Conservation (phyloP, 2,329 filamentous ascomycete genomes). For the Calonectria pseudoreteaudii region DNA sequence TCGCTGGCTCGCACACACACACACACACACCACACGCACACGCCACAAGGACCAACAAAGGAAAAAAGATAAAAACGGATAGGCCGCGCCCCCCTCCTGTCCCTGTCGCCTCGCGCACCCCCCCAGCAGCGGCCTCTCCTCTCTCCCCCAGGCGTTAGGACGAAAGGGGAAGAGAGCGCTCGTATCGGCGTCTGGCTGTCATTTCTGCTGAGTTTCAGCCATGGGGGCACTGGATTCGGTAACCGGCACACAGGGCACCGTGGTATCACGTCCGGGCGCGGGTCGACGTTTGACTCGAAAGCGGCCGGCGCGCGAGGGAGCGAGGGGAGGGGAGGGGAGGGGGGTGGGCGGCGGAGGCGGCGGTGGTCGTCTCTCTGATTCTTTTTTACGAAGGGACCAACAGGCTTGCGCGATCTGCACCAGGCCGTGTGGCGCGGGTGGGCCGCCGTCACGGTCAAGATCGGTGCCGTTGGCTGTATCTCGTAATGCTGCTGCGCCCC, state of each 20-base stretch:
- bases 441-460: not conserved
- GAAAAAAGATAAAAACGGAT: not conserved
- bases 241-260: not conserved
- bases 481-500: not conserved
- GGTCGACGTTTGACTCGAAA: not conserved
- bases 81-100: not conserved
- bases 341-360: too few species aligned
- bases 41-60: not conserved
- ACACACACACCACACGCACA: too few species aligned
- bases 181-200: not conserved
- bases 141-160: not conserved
- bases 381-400: conserved; percentile 2
- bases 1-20: too few species aligned
- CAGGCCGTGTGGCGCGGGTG: not conserved
- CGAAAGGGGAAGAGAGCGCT: not conserved
- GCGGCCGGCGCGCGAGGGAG: not conserved
- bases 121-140: too few species aligned
- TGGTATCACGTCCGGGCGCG: not conserved
- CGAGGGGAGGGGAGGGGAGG: not conserved
- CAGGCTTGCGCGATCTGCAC: not conserved
- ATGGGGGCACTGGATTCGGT: not conserved
- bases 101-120: not conserved
- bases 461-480: not conserved
- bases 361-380: too few species aligned
- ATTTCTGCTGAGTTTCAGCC: not conserved